Evolutionary conservation across 495 filamentous ascomycete genomes (phyloP), one percentile per base, ranked within the genome.

Genomic region (Friedmanniomyces endolithicus): DNA sequence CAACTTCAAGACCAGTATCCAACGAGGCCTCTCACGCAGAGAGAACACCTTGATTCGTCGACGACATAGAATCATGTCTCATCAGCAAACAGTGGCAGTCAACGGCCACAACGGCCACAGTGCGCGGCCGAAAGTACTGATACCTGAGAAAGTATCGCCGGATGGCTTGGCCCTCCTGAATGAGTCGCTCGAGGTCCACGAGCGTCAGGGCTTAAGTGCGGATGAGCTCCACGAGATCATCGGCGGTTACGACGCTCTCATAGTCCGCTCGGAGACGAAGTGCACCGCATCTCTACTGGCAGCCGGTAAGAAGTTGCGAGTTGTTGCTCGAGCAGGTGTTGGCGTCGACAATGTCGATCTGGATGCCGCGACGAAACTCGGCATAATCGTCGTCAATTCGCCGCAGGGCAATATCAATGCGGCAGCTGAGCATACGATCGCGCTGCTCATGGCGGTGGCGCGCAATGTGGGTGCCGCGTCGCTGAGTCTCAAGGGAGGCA

Each of bases 301-400:
- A 6, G 81, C 81, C 6, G 82, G 73, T 4, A 72, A 71, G 50
- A 78, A 73, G 44, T 68, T 87, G 7, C 78, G 81, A 60, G 84
- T 86, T 3, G 82, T 87, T n/a, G 84, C 84, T 11, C 70, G 84
- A 48, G 84, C 84, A 19, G 84, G 84, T 9, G 84, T 87, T 0
- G 84, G 84, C 6, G 83, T 87, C 11, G 84, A 87, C 65, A 87
- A 87, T 72, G 82, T 87, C 47, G 79, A 86, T 65, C 78, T 87
- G 0, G 67, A 71, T 25, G 74, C 77, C 14, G 84, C 84, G 1
- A 87, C 84, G 0, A 71, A 73, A 23, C 67, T 75, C 22, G 84
- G 84, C 12, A 76, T 87, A 34, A 77, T 87, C 19, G 84, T 87
- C 0, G 82, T 86, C 45, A 87, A 86, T 64, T 78, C 74, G 4